Evolutionary conservation across 306 rosid species (phyloP), one percentile per base, ranked within the genome.

Genomic region (Citrullus mucosospermus): DNA sequence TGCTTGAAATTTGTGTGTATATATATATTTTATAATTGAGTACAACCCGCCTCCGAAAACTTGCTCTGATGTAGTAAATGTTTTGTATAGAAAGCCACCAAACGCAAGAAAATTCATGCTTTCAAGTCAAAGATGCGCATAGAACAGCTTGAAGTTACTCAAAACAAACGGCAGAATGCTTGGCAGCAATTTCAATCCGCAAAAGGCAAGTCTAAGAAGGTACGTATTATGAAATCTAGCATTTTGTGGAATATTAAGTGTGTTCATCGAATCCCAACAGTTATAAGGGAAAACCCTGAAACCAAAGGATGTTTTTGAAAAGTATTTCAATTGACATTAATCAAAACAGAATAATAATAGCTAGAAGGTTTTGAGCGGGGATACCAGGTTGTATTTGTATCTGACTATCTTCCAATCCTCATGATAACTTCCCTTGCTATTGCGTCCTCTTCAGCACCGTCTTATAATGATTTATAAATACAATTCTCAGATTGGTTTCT

Each of bases 151-250:
- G 99, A 95, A 90, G 96, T 95, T 76, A 85, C 97, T 15, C 99
- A 95, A 80, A 95, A 95, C 83, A 95, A 95, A 85, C 88, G 99
- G 73, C 98, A 95, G 85, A 95, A 95, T 88, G 96, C 98, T 72
- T 95, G 98, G 98, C 99, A 95, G 90, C 97, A 95, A 84, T 95
- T 95, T 83, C 99, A 95, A 82, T 77, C 97, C 51, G 82, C 92
- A 74, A 95, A 92, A 88, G 99, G 99, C 80, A 95, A 95, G 87
- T 54, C 98, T 30, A 95, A 95, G 81, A 95, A 95, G 98, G 98
- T 94, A 83, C 38, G 69, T 80, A 58, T 71, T 43, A 22, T 74
- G 20, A 55, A 7, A 70, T 75, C 48, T 59, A 51, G 48, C 20
- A 54, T 36, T 73, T 59, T 76, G 57, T 22, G 32, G 36, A 15